Conservation (phyloP, 2,329 filamentous ascomycete genomes). For the Xylaria sp. region DNA sequence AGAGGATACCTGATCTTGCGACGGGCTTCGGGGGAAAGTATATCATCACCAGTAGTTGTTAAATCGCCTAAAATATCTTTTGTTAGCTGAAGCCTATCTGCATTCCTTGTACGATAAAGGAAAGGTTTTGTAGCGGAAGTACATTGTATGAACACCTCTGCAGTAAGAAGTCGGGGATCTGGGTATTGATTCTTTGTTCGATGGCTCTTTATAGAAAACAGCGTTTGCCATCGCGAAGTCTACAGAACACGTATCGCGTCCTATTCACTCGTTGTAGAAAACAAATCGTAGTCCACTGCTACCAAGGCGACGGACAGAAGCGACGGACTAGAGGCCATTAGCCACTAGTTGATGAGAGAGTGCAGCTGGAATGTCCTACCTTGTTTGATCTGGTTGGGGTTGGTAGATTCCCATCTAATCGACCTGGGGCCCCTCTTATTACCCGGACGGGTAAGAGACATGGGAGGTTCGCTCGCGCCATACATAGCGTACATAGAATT, state of each 20-base stretch:
- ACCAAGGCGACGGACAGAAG: not conserved
- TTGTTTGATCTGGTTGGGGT: constrained; percentile 21
- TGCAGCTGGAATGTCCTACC: constrained; percentile 17
- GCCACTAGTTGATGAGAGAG: not conserved
- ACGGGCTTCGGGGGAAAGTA: not conserved
- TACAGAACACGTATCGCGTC: too few species aligned
- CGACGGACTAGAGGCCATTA: too few species aligned
- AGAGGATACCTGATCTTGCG: not conserved
- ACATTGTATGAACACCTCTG: too few species aligned
- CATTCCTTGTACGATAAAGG: not conserved
- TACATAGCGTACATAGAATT: too few species aligned
- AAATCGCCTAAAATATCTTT: not conserved
- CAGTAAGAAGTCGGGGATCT: too few species aligned
- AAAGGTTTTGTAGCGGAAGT: too few species aligned
- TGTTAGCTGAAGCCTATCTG: too few species aligned
- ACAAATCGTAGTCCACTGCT: too few species aligned
- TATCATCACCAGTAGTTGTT: not conserved
- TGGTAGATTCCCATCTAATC: not conserved
- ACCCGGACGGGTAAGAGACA: constrained; percentile 14
- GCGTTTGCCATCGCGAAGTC: not conserved
- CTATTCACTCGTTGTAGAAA: too few species aligned
- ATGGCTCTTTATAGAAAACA: too few species aligned
- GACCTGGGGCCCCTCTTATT: constrained; percentile 9
- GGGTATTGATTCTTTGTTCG: too few species aligned
- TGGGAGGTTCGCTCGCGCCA: constrained; percentile 12